A percentile compares a stretch with the other conserved stretches of the same genome.
phyloP scores from a whole-genome alignment of 352 stramenopile species.

The Globisporangium camurandrum region DNA sequence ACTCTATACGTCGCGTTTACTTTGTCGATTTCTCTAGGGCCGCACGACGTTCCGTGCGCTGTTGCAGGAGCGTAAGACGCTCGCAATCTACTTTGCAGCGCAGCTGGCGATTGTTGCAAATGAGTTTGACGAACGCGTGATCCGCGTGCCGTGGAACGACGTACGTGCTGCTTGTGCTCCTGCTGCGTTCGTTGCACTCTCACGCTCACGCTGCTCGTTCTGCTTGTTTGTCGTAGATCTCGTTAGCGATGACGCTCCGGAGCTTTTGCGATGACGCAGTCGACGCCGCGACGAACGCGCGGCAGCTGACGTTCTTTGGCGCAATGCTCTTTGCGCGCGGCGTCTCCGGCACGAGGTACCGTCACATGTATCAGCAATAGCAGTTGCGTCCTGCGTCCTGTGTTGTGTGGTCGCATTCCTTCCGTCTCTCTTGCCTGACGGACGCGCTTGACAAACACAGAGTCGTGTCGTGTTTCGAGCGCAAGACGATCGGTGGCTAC shows the following conservation, averaged over 20 bases:
- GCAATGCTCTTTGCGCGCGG: conserved; percentile 98
- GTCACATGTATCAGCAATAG: no score
- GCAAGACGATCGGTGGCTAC: conserved; percentile 87
- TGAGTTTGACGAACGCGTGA: conserved; percentile 86
- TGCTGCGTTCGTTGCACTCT: neutral
- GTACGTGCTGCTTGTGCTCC: conserved; percentile 15
- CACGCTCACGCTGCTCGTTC: neutral
- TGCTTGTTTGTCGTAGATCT: conserved; percentile 42
- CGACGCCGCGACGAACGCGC: conserved; percentile 25
- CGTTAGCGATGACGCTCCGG: conserved; percentile 88
- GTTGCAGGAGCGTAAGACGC: conserved; percentile 76
- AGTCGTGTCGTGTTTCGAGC: conserved; percentile 83
- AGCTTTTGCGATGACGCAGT: conserved; percentile 23
- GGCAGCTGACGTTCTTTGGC: conserved; percentile 86
- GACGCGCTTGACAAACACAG: no score
- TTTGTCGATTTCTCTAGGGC: no score
- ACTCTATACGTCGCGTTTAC: no score
- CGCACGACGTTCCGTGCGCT: conserved; percentile 83
- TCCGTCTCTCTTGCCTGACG: no score
- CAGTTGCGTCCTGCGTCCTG: no score
- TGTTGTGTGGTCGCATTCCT: no score
- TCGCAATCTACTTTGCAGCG: conserved; percentile 68
- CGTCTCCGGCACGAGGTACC: conserved; percentile 92
- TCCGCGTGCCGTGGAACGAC: conserved; percentile 90
- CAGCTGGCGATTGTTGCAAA: conserved; percentile 66